Evolutionary conservation across 495 filamentous ascomycete species (phyloP).

Genomic region (Niebla homalea): DNA sequence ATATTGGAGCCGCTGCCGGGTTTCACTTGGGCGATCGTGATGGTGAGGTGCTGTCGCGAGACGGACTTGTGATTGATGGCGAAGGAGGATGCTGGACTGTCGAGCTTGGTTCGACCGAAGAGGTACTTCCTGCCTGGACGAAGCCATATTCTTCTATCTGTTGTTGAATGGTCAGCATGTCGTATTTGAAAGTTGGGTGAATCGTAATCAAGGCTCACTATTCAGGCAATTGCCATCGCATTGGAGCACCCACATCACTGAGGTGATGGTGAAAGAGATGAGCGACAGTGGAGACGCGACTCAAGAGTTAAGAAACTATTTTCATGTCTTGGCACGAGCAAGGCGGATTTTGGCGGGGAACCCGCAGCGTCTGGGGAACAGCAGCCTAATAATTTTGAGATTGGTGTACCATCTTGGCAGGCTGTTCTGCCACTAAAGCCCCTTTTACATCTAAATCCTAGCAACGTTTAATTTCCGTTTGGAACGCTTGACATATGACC

Average conservation of each 20-base stretch:
- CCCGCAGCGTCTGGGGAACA: too few species aligned
- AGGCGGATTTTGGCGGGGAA: too few species aligned
- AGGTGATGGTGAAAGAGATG: background rate
- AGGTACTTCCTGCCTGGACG: conserved; percentile 71
- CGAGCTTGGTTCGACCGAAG: conserved; percentile 45
- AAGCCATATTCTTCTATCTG: conserved; percentile 68
- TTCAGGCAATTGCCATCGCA: conserved; percentile 13
- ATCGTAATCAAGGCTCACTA: conserved; percentile 1
- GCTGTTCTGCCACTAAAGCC: too few species aligned
- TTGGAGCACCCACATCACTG: conserved; percentile 17
- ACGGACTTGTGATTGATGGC: conserved; percentile 55
- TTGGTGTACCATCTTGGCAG: too few species aligned
- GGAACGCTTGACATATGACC: too few species aligned
- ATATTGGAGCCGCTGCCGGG: conserved; percentile 50
- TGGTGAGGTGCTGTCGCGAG: conserved; percentile 78
- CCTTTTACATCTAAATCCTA: too few species aligned
- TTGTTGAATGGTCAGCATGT: background rate
- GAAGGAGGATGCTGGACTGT: conserved; percentile 33
- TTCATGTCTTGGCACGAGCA: too few species aligned
- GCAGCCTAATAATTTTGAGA: too few species aligned
- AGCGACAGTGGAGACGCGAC: background rate
- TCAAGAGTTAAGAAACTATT: too few species aligned
- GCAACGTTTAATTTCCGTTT: too few species aligned
- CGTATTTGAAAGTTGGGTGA: background rate
- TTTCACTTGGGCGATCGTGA: conserved; percentile 53